Evolutionary conservation across 805 yeast species (phyloP), one percentile per base, ranked within the genome.

Genomic region (Myxozyma udenii): DNA sequence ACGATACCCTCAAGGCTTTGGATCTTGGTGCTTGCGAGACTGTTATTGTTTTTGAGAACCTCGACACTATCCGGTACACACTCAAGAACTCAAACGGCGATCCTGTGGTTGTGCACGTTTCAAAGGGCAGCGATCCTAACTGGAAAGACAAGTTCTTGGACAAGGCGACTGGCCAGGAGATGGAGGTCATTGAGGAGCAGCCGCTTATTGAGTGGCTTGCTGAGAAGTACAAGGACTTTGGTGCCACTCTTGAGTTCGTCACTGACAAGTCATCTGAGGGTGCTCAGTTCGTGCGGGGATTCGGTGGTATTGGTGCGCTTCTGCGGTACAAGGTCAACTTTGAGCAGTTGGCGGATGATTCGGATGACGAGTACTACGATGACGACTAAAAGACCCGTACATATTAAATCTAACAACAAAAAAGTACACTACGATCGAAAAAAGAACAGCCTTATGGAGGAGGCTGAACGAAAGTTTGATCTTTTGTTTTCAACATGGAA

Each of bases 281-380:
- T 77, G 95, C 98, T 41, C 99, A 93, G 76, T 93, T 93, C 72
- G 95, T 85, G 54, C 84, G 83, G 64, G 99, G 99, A 54, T 93
- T 93, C 68, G 99, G 99, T 85, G 99, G 98, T 74, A 80, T 93
- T 61, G 99, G 99, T 71, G 97, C 96, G 52, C 70, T 93, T 64
- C 76, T 93, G 70, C 88, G 99, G 75, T 93, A 93, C 74, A 89
- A 89, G 73, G 93, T 93, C 63, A 93, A 93, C 75, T 93, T 93
- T 66, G 98, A 93, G 71, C 97, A 89, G 76, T 79, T 93, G 68
- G 85, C 76, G 47, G 95, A 88, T 48, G 97, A 87, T 50, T 77
- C 83, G 53, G 95, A 87, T 59, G 97, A 90, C 66, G 95, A 87
- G 70, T 85, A 83, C 69, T 89, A 82, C 71, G 89, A 82, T 70